Percentiles rank a stretch among this genome's conserved stretches.
Conservation (phyloP, 2,329 filamentous ascomycete species). For the Colletotrichum eleusines region DNA sequence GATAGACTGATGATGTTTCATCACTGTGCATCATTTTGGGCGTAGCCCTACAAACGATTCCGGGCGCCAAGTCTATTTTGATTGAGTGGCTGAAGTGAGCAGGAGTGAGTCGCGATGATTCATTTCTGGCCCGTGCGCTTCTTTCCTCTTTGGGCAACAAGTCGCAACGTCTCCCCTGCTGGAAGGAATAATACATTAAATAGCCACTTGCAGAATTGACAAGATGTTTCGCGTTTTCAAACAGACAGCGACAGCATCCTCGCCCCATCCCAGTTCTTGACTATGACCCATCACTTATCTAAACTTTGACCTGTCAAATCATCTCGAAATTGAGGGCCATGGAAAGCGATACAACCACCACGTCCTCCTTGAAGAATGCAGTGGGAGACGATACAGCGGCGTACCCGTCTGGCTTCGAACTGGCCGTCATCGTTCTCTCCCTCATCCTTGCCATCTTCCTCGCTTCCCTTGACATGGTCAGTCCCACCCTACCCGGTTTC, state of each 20-base stretch:
- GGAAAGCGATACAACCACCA: neutral
- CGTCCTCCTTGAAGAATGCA: neutral
- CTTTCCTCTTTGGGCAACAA: neutral
- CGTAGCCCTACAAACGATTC: neutral
- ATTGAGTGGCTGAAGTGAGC: neutral
- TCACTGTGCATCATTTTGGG: neutral
- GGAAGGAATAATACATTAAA: neutral
- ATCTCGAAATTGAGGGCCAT: neutral
- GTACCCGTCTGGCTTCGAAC: neutral
- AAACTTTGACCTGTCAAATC: no score
- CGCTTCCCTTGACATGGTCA: conserved; percentile 19
- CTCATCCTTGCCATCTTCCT: conserved; percentile 9
- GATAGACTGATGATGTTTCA: neutral
- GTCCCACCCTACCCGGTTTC: neutral
- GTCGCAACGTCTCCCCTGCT: no score
- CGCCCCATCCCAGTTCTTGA: no score
- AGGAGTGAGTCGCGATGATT: neutral
- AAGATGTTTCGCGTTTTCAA: neutral
- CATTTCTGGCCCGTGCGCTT: conserved; percentile 2
- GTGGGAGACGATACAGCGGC: neutral
- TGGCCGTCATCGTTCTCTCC: neutral
- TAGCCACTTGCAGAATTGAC: neutral
- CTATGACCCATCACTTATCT: no score
- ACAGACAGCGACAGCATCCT: neutral
- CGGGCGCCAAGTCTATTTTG: neutral